These are phyloP conservation scores for Acrocalymma vagum DNA, from an alignment of 2,329 filamentous ascomycete genomes.

Conservation along the genomic window DNA sequence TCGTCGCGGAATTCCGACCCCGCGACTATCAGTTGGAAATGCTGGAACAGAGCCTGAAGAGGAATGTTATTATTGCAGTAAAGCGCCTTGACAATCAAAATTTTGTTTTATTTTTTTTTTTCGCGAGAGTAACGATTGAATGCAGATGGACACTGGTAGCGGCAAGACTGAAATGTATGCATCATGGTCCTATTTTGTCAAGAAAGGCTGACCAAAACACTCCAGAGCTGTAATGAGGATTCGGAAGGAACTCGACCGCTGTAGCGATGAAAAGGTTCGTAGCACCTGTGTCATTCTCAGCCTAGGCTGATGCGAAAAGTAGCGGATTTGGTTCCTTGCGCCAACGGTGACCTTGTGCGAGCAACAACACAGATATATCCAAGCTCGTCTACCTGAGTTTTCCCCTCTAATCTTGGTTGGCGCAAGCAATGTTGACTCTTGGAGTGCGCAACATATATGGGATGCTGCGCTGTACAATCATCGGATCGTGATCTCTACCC, in stretches of 20 bases:
- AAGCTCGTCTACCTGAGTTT: slow-evolving; percentile 3
- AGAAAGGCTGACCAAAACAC: not conserved
- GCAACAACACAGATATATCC: slow-evolving; percentile 39
- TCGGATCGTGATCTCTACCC: slow-evolving; percentile 75
- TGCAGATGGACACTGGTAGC: slow-evolving; percentile 50
- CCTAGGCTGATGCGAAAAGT: slow-evolving; percentile 2
- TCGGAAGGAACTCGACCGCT: slow-evolving; percentile 3
- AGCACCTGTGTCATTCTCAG: slow-evolving; percentile 2
- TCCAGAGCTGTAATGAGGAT: slow-evolving; percentile 5
- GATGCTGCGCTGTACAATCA: slow-evolving; percentile 67
- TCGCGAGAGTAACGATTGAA: slow-evolving; percentile 1
- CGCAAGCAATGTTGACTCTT: slow-evolving; percentile 65
- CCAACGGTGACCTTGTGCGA: slow-evolving; percentile 48
- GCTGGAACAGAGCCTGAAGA: slow-evolving; percentile 46
- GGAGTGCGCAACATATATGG: slow-evolving; percentile 73
- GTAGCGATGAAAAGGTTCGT: slow-evolving; percentile 1
- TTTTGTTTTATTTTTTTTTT: too few relatives aligned
- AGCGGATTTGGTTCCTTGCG: slow-evolving; percentile 51
- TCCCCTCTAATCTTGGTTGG: slow-evolving; percentile 5
- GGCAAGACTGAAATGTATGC: slow-evolving; percentile 50
- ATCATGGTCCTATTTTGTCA: not conserved
- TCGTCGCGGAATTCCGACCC: slow-evolving; percentile 20
- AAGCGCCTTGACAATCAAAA: not conserved
- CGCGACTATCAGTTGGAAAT: slow-evolving; percentile 53
- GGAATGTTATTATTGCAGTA: slow-evolving; percentile 50